A percentile compares a stretch with the other conserved stretches of the same genome.
Evolutionary conservation across 2,329 filamentous ascomycete species (phyloP).

Genomic region (Cytospora schulzeri): DNA sequence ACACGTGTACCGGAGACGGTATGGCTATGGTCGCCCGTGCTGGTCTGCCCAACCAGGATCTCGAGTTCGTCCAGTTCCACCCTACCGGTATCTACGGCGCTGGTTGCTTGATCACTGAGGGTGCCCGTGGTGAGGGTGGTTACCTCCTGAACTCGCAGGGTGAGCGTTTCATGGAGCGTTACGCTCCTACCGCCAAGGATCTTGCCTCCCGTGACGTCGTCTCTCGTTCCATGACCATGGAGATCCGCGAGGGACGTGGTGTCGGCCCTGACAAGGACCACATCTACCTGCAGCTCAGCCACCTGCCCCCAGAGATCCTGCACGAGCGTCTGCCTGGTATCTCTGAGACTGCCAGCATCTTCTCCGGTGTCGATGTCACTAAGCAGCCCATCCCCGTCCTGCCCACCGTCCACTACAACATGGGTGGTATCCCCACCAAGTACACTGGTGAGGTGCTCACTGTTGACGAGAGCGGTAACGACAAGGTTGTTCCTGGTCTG

Average conservation of each 20-base stretch:
- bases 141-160: slow-evolving; percentile 97
- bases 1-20: slow-evolving; percentile 98
- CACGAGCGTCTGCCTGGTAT: slow-evolving; percentile 98
- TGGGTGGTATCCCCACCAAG: slow-evolving; percentile 97
- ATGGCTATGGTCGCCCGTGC: slow-evolving; percentile 99
- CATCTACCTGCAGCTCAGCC: slow-evolving; percentile 96
- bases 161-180: slow-evolving; percentile 99
- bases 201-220: slow-evolving; percentile 95
- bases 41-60: slow-evolving; percentile 96
- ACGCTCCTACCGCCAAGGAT: slow-evolving; percentile 97
- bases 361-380: slow-evolving; percentile 93
- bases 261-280: slow-evolving; percentile 97
- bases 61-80: slow-evolving; percentile 99
- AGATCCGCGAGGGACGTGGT: slow-evolving; percentile 96
- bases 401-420: slow-evolving; percentile 98
- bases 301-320: slow-evolving; percentile 87
- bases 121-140: slow-evolving; percentile 95
- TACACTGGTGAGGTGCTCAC: slow-evolving; percentile 97
- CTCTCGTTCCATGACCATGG: slow-evolving; percentile 95
- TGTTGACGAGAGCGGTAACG: slow-evolving; percentile 80
- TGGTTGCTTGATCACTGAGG: slow-evolving; percentile 96
- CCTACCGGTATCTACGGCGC: slow-evolving; percentile 98
- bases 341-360: slow-evolving; percentile 96
- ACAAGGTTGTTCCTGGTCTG: slow-evolving; percentile 91
- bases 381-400: slow-evolving; percentile 97